Percentiles rank a stretch among this genome's conserved stretches.
phyloP scores from a whole-genome alignment of 2,329 filamentous ascomycete species.

The Colletotrichum sublineola region DNA sequence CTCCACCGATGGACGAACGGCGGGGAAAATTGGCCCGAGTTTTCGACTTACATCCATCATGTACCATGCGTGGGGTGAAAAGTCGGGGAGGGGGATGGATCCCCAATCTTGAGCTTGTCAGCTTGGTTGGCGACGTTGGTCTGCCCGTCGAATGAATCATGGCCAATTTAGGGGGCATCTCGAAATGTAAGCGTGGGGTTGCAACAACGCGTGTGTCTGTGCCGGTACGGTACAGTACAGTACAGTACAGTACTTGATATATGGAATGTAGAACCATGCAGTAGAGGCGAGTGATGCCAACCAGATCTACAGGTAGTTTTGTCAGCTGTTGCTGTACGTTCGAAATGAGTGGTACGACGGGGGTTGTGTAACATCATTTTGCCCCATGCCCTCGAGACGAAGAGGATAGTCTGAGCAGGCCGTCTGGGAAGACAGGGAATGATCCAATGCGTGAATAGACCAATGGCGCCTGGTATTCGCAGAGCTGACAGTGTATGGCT shows the following conservation, averaged over 20 bases:
- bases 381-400: background rate
- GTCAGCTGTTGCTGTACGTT: background rate
- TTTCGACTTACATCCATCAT: constrained; percentile 19
- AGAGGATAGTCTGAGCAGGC: background rate
- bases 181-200: constrained; percentile 5
- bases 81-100: background rate
- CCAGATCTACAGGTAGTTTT: background rate
- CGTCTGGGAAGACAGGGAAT: background rate
- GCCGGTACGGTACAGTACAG: background rate
- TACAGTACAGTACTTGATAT: background rate
- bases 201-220: background rate
- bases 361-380: background rate
- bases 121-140: background rate
- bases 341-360: background rate
- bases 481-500: background rate
- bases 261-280: background rate
- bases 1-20: constrained; percentile 27
- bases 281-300: background rate
- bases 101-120: background rate
- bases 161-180: background rate
- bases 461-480: background rate
- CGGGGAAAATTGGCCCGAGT: constrained; percentile 25
- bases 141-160: background rate
- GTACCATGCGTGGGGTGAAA: constrained; percentile 19
- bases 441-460: background rate